Evolutionary conservation across 2,329 filamentous ascomycete genomes (phyloP).

Genomic region (Aureobasidium lini): DNA sequence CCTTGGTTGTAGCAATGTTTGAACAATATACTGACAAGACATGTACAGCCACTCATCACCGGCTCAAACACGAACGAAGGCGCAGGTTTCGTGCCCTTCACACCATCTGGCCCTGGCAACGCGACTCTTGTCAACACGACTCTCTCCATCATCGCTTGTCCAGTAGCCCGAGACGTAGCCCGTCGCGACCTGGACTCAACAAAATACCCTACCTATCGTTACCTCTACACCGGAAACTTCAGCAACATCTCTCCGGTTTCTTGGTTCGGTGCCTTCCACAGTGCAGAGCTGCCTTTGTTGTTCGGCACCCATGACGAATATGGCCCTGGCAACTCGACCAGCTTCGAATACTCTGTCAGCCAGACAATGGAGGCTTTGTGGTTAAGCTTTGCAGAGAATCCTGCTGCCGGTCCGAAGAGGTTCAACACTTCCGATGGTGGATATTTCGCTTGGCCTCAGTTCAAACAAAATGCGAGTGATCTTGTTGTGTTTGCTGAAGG

Average conservation of each 20-base stretch:
- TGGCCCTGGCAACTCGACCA: constrained; percentile 17
- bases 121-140: constrained; percentile 14
- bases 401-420: neutral
- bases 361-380: constrained; percentile 28
- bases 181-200: constrained; percentile 2
- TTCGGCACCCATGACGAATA: constrained; percentile 31
- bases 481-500: neutral
- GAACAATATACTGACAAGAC: neutral
- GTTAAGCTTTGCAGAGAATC: neutral
- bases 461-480: neutral
- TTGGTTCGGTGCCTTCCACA: constrained; percentile 37
- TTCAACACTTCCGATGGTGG: constrained; percentile 3
- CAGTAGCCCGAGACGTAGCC: constrained; percentile 8
- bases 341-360: constrained; percentile 22
- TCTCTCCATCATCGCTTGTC: constrained; percentile 15
- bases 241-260: constrained; percentile 31
- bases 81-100: constrained; percentile 17
- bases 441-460: constrained; percentile 2
- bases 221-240: constrained; percentile 34
- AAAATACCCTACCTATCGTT: constrained; percentile 31
- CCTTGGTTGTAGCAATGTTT: too few relatives aligned
- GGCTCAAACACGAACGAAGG: constrained; percentile 19
- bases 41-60: constrained; percentile 15
- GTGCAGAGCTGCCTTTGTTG: constrained; percentile 30
- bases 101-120: constrained; percentile 14